Conservation (phyloP, 164 flowering plant species). For the Dillenia suffruticosa region DNA sequence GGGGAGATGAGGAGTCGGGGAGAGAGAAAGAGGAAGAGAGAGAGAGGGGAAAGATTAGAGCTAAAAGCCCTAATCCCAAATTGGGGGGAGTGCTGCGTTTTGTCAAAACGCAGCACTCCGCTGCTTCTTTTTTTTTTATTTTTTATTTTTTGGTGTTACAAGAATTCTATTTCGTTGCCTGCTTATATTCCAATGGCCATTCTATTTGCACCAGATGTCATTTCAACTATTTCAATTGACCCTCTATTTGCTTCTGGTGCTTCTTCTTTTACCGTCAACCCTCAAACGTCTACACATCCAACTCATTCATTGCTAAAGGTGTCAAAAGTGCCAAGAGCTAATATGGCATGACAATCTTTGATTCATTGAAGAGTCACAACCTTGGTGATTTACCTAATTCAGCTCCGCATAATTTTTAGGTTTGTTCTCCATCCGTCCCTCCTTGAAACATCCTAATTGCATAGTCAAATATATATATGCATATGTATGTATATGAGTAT, state of each 20-base stretch:
- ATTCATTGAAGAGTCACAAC: conserved; percentile 21
- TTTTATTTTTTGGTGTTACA: too few species aligned
- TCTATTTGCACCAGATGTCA: conserved; percentile 42
- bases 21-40: too few species aligned
- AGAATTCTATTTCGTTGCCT: conserved; percentile 38
- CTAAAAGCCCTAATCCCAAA: too few species aligned
- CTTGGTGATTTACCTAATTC: conserved; percentile 19
- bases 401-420: conserved; percentile 41
- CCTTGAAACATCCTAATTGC: too few species aligned
- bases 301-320: conserved; percentile 26
- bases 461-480: too few species aligned
- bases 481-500: too few species aligned
- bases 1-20: too few species aligned
- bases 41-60: too few species aligned
- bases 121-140: too few species aligned
- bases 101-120: too few species aligned
- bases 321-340: conserved; percentile 32
- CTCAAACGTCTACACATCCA: conserved; percentile 17
- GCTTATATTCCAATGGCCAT: conserved; percentile 44
- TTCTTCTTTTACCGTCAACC: conserved; percentile 18
- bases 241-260: conserved; percentile 23
- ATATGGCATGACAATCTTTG: conserved; percentile 26
- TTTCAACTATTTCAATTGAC: conserved; percentile 31
- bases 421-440: conserved; percentile 3
- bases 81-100: too few species aligned